Base-by-base conservation (phyloP, 2,329 filamentous ascomycete genomes). In the Thermoascus crustaceus region DNA sequence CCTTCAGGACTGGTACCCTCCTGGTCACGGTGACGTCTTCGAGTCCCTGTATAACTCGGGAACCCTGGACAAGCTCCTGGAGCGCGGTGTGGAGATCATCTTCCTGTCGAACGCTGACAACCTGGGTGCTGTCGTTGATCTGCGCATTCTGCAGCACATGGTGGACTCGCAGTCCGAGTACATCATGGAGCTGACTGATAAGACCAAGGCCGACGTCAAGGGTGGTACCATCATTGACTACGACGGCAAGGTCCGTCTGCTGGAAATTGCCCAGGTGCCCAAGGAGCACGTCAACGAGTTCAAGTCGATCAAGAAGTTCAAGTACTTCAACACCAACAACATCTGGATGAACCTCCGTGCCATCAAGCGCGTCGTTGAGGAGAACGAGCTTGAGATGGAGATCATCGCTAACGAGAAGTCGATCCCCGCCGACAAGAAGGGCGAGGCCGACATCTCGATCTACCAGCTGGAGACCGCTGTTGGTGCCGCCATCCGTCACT, bases 321-420 rank as follows among this genome's bases (percentile, higher is more conserved):
- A 94, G 78, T 98, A 98, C 80, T 98, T 98, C 82, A 98, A 98
- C 80, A 98, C 91, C 68, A 98, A 98, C 84, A 98, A 98, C 78
- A 95, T 98, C 70, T 98, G 91, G 91, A 84, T 98, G 76, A 94
- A 94, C 72, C 76, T 95, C 54, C 81, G 85, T 62, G 91, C 91
- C 51, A 84, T 98, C 70, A 96, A 96, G 82, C 88, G 91, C 42
- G 87, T 98, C 36, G 91, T 98, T 5, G 91, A 96, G 78, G 87
- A 93, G 67, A 86, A 94, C 64, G 89, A 96, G 73, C 81, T 98
- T 36, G 85, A 88, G 69, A 94, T 98, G 85, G 91, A 98, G 72
- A 98, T 98, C 63, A 98, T 98, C 54, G 88, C 91, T 64, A 98
- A 98, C 72, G 87, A 85, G 71, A 98, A 98, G 78, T 89, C 85